phyloP scores from a whole-genome alignment of 768 basidiomycete genomes.

The Dentipellis fragilis region DNA sequence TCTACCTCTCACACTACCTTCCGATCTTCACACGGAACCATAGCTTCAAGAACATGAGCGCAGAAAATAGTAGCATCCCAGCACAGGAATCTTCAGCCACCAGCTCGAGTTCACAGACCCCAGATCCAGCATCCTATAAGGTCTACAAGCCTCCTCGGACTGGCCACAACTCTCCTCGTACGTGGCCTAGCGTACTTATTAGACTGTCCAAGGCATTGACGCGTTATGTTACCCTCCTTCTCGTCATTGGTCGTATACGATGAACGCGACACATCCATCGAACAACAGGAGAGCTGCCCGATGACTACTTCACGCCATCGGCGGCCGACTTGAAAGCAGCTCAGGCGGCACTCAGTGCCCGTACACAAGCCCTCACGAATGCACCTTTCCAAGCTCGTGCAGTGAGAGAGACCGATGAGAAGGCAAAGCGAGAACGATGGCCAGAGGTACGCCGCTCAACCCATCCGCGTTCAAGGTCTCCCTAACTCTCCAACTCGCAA shows the following conservation, averaged over 20 bases:
- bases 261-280: no score
- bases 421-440: conserved; percentile 56
- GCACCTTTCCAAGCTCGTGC: conserved; percentile 63
- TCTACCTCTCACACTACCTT: no score
- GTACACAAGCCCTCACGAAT: conserved; percentile 52
- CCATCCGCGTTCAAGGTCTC: not conserved
- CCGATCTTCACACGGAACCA: no score
- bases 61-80: not conserved
- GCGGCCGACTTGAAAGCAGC: conserved; percentile 59
- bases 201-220: not conserved
- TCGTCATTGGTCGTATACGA: no score
- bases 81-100: not conserved
- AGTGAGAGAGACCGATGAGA: conserved; percentile 50
- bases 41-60: not conserved
- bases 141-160: not conserved
- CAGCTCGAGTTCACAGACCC: not conserved
- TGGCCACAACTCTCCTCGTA: not conserved
- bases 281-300: conserved; percentile 42
- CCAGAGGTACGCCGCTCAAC: conserved; percentile 42
- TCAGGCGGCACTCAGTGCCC: conserved; percentile 51
- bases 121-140: not conserved
- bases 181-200: not conserved
- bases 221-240: not conserved
- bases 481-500: not conserved
- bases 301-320: conserved; percentile 68